These are phyloP conservation scores for Cucumis melo DNA, from an alignment of 306 rosid species.

Conservation along the genomic window DNA sequence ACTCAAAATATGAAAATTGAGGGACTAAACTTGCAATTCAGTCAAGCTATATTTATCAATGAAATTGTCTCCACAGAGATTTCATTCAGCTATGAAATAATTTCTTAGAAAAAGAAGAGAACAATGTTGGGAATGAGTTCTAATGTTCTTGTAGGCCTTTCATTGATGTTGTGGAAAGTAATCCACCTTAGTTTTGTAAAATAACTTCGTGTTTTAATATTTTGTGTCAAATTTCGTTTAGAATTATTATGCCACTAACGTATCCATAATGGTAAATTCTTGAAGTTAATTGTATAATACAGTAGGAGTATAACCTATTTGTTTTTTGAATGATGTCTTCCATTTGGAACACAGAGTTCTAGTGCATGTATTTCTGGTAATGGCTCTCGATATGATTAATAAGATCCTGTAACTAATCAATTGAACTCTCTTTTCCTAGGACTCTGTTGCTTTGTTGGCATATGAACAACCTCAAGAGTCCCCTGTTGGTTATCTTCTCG, in stretches of 20 bases:
- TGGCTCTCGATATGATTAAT: neutral
- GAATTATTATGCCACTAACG: neutral
- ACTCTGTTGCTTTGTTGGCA: constrained; percentile 89
- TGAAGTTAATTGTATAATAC: neutral
- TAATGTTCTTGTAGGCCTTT: neutral
- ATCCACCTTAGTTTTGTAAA: neutral
- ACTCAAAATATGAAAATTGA: too few relatives aligned
- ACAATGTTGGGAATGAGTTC: neutral
- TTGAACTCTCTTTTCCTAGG: constrained; percentile 29
- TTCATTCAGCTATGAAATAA: too few relatives aligned
- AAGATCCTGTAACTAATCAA: neutral
- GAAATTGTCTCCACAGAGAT: neutral
- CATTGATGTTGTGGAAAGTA: neutral
- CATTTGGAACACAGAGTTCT: neutral
- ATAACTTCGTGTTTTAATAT: neutral
- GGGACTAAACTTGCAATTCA: too few relatives aligned
- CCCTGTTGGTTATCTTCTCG: constrained; percentile 71
- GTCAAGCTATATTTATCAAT: too few relatives aligned
- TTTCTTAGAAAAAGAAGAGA: neutral
- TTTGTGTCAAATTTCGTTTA: neutral
- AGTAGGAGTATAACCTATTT: neutral
- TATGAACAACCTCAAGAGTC: constrained; percentile 74
- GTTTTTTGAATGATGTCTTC: neutral
- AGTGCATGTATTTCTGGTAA: neutral
- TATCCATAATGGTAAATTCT: neutral